phyloP scores from a whole-genome alignment of 2,329 filamentous ascomycete species.

The Claviceps paspali region DNA sequence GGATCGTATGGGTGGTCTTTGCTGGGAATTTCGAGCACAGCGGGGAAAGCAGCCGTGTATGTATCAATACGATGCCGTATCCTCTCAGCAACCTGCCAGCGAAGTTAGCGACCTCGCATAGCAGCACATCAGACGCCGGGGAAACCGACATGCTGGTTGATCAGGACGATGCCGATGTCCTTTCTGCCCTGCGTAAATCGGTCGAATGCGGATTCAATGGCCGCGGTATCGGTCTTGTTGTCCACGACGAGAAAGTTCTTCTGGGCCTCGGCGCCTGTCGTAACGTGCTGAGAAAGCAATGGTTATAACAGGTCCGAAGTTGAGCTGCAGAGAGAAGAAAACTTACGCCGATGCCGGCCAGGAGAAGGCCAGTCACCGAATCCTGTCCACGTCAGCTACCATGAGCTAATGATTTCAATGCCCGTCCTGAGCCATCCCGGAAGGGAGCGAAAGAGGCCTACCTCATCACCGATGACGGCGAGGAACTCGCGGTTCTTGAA shows the following conservation, averaged over 20 bases:
- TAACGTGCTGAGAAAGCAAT: slow-evolving; percentile 56
- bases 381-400: slow-evolving; percentile 42
- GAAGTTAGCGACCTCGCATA: background rate
- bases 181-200: slow-evolving; percentile 79
- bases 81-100: slow-evolving; percentile 66
- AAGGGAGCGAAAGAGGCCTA: slow-evolving; percentile 24
- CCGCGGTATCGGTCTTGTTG: slow-evolving; percentile 71
- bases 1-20: slow-evolving; percentile 99
- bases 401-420: no score
- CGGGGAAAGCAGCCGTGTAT: slow-evolving; percentile 91
- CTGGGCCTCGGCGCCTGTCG: slow-evolving; percentile 70
- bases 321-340: background rate
- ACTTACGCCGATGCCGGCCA: slow-evolving; percentile 80
- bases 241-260: slow-evolving; percentile 99
- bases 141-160: slow-evolving; percentile 80
- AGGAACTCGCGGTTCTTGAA: slow-evolving; percentile 87
- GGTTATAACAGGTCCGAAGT: no score
- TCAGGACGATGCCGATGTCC: slow-evolving; percentile 90
- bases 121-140: background rate
- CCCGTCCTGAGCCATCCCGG: no score
- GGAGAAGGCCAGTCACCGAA: slow-evolving; percentile 86
- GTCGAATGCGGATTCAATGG: slow-evolving; percentile 84
- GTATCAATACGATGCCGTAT: slow-evolving; percentile 84
- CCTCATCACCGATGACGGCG: slow-evolving; percentile 96
- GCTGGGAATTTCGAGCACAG: slow-evolving; percentile 89